These are phyloP conservation scores for Elsinoe batatas DNA, from an alignment of 2,329 filamentous ascomycete species.

Conservation along the genomic window DNA sequence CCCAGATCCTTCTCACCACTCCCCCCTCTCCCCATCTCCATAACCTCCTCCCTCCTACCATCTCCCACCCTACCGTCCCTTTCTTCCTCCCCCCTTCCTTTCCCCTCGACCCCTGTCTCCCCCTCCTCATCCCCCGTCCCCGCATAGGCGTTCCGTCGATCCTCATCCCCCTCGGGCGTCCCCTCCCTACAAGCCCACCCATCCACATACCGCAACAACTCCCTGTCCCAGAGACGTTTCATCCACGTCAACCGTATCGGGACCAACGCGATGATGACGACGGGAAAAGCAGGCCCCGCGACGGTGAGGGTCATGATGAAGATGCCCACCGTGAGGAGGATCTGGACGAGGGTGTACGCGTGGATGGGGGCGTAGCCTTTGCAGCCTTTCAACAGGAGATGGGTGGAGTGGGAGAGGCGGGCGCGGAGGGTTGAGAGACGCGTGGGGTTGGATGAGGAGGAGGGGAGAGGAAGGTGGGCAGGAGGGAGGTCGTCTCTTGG, in stretches of 20 bases:
- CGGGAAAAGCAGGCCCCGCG: constrained; percentile 53
- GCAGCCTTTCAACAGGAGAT: background rate
- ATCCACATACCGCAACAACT: constrained; percentile 46
- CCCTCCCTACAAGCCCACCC: constrained; percentile 33
- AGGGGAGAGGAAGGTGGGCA: background rate
- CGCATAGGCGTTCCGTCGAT: constrained; percentile 15
- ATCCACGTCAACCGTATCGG: constrained; percentile 52
- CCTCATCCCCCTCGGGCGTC: constrained; percentile 26
- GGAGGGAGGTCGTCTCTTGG: background rate
- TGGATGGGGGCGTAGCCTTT: constrained; percentile 45
- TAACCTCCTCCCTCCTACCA: background rate
- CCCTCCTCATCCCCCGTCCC: background rate
- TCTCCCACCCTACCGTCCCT: background rate
- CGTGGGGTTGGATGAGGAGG: background rate
- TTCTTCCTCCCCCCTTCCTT: background rate
- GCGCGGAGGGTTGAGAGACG: background rate
- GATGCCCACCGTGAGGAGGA: constrained; percentile 49
- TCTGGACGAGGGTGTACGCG: constrained; percentile 48
- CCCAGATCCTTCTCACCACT: background rate
- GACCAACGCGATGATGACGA: constrained; percentile 55
- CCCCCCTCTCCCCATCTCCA: background rate
- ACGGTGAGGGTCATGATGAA: constrained; percentile 54
- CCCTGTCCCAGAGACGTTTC: constrained; percentile 49
- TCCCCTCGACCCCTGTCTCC: background rate
- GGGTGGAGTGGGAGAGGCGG: background rate